Evolutionary conservation across 768 basidiomycete genomes (phyloP).

Genomic region (Mycena rebaudengoi): DNA sequence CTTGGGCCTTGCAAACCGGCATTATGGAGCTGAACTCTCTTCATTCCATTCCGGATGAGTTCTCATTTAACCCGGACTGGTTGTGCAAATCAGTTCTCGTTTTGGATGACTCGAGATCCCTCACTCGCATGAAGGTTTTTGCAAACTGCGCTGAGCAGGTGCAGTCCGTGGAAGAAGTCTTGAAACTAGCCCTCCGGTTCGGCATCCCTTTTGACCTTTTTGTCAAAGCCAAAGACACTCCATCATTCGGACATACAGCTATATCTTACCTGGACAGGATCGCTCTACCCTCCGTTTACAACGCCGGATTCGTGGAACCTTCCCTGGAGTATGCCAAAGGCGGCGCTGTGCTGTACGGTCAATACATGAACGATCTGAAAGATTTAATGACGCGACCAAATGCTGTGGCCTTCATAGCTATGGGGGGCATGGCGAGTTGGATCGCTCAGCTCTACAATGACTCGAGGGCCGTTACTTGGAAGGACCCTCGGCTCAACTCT

Average conservation of each 20-base stretch:
- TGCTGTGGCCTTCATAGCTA: neutral
- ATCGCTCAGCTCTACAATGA: neutral
- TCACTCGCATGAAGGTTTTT: neutral
- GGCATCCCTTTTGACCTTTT: neutral
- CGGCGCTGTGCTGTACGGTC: neutral
- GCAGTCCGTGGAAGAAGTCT: neutral
- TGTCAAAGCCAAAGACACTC: neutral
- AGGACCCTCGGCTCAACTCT: neutral
- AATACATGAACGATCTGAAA: neutral
- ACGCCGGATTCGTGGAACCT: neutral
- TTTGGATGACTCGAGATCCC: neutral
- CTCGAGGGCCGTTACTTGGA: neutral
- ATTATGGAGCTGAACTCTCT: neutral
- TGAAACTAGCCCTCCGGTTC: neutral
- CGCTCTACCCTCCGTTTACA: neutral
- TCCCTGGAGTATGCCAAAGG: neutral
- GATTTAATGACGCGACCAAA: neutral
- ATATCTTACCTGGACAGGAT: neutral
- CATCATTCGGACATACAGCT: neutral
- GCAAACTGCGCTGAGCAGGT: neutral
- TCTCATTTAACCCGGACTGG: neutral
- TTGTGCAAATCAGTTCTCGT: neutral
- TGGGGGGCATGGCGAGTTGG: neutral
- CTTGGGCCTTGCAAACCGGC: no score
- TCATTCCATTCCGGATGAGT: neutral